Conservation (phyloP, 2,329 filamentous ascomycete genomes). For the Arthrobotrys conoides region DNA sequence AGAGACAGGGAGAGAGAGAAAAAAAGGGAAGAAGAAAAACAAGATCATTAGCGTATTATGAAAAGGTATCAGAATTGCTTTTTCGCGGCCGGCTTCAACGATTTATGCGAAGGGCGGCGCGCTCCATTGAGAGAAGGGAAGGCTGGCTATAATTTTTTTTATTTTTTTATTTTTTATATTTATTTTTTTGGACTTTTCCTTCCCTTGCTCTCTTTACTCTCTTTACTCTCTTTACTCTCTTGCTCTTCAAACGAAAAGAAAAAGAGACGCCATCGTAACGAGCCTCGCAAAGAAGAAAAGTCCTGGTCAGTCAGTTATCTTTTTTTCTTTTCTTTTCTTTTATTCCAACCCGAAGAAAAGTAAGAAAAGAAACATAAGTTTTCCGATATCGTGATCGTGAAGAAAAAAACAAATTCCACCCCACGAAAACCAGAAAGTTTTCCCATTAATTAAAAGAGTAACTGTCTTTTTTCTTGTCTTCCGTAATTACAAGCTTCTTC, state of each 20-base stretch:
- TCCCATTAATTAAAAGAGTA: neutral
- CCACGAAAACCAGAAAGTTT: conserved; percentile 29
- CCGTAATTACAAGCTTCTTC: too few species aligned
- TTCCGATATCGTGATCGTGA: too few species aligned
- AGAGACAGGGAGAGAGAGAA: conserved; percentile 26
- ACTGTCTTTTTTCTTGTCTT: neutral
- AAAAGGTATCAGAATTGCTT: conserved; percentile 52
- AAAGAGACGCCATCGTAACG: conserved; percentile 57
- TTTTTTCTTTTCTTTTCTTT: neutral
- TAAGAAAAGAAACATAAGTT: conserved; percentile 11
- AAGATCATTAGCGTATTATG: conserved; percentile 60
- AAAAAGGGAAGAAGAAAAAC: conserved; percentile 43
- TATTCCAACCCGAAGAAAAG: conserved; percentile 45
- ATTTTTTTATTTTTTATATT: conserved; percentile 4
- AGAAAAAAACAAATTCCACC: neutral
- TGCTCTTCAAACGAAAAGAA: conserved; percentile 10
- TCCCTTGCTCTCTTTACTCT: conserved; percentile 39
- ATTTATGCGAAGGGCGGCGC: conserved; percentile 63
- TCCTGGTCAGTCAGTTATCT: too few species aligned
- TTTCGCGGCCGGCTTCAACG: conserved; percentile 58
- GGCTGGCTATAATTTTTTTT: conserved; percentile 44
- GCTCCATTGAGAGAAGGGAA: conserved; percentile 63
- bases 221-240: conserved; percentile 34
- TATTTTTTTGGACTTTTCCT: conserved; percentile 33
- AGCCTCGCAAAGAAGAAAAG: conserved; percentile 52